Conservation (phyloP, 129 eudicot species). For the Artemisia tridentata region DNA sequence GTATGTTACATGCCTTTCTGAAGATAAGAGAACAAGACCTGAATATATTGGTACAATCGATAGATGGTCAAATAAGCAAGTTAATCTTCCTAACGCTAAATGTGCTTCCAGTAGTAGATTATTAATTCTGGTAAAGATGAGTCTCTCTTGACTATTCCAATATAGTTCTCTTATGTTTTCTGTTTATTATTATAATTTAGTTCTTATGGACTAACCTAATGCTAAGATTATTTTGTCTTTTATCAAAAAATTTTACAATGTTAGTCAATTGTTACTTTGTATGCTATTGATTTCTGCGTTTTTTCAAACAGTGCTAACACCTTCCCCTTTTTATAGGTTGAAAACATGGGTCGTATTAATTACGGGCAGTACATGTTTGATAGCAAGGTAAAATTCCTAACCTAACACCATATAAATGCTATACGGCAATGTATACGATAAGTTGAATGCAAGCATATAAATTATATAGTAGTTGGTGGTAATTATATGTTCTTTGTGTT, state of each 20-base stretch:
- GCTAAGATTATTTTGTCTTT: neutral
- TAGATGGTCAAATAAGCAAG: slow-evolving; percentile 73
- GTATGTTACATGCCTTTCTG: slow-evolving; percentile 59
- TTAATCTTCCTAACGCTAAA: slow-evolving; percentile 50
- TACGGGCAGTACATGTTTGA: slow-evolving; percentile 72
- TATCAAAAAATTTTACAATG: neutral
- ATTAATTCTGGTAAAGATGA: slow-evolving; percentile 59
- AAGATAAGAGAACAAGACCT: slow-evolving; percentile 44
- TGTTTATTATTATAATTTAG: neutral
- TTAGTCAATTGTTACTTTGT: neutral
- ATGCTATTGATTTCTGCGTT: neutral
- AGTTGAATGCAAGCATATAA: no score
- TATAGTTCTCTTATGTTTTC: neutral
- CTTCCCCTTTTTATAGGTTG: slow-evolving; percentile 52
- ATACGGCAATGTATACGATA: neutral
- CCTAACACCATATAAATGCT: slow-evolving; percentile 13
- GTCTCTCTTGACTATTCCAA: slow-evolving; percentile 24
- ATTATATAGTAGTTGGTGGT: neutral
- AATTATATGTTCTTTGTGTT: slow-evolving; percentile 9
- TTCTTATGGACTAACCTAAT: no score
- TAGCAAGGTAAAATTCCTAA: slow-evolving; percentile 59
- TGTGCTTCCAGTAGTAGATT: slow-evolving; percentile 57
- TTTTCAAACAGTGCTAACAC: neutral
- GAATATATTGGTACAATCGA: slow-evolving; percentile 52
- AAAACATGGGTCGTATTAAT: slow-evolving; percentile 93